phyloP scores from a whole-genome alignment of 257 asterid species.

The Ophiorrhiza pumila region DNA sequence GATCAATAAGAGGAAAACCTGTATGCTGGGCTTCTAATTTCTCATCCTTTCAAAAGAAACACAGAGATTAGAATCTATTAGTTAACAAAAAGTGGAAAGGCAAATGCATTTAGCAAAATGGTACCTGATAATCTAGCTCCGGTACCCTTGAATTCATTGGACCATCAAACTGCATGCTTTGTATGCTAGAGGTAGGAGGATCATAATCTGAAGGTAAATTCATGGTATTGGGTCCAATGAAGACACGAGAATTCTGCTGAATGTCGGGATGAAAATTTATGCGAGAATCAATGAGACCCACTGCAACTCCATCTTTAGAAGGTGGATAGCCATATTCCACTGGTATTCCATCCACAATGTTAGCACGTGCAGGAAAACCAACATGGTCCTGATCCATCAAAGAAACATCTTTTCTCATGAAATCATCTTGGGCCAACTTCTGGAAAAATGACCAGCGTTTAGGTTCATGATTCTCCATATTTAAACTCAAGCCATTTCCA shows the following conservation, averaged over 20 bases:
- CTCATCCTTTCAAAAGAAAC: constrained; percentile 42
- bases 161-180: constrained; percentile 40
- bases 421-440: constrained; percentile 63
- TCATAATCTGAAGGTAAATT: constrained; percentile 52
- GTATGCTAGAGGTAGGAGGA: constrained; percentile 40
- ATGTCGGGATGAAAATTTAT: constrained; percentile 32
- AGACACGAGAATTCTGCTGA: constrained; percentile 41
- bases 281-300: constrained; percentile 37
- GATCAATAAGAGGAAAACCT: constrained; percentile 53
- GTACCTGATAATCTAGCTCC: constrained; percentile 62
- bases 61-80: constrained; percentile 15
- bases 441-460: constrained; percentile 77
- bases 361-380: constrained; percentile 42
- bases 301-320: constrained; percentile 34
- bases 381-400: constrained; percentile 95
- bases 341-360: constrained; percentile 42
- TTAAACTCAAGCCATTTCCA: constrained; percentile 68
- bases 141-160: constrained; percentile 37
- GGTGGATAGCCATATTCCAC: constrained; percentile 46
- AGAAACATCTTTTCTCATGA: constrained; percentile 60
- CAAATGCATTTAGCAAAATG: not conserved
- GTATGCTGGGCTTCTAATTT: constrained; percentile 49
- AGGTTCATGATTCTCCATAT: constrained; percentile 73
- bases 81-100: not conserved
- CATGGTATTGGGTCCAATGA: constrained; percentile 39